These are phyloP conservation scores for Coemansia sp. DNA, from an alignment of 192 early-diverging fungal species.

Conservation along the genomic window DNA sequence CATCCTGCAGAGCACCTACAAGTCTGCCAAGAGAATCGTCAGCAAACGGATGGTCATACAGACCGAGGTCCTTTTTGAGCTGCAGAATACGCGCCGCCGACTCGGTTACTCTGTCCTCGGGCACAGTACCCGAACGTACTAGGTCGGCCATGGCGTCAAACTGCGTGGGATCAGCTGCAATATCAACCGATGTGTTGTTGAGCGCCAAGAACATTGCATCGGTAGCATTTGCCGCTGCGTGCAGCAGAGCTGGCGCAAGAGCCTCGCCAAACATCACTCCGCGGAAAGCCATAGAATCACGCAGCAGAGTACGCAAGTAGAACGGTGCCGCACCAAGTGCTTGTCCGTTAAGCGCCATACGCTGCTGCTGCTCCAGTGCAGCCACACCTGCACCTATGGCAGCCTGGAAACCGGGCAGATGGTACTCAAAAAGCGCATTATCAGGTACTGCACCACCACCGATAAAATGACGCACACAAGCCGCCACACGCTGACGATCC, in stretches of 20 bases:
- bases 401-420: constrained; percentile 55
- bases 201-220: constrained; percentile 52
- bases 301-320: constrained; percentile 51
- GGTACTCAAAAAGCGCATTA: constrained; percentile 54
- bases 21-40: constrained; percentile 21
- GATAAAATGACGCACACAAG: constrained; percentile 58
- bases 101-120: constrained; percentile 47
- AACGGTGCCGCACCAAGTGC: constrained; percentile 53
- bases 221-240: constrained; percentile 35
- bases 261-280: constrained; percentile 58
- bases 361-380: constrained; percentile 54
- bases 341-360: constrained; percentile 51
- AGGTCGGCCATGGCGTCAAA: constrained; percentile 44
- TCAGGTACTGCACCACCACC: constrained; percentile 39
- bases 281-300: constrained; percentile 53
- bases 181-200: constrained; percentile 54
- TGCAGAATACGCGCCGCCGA: constrained; percentile 55
- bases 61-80: constrained; percentile 61
- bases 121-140: constrained; percentile 32
- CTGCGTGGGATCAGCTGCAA: constrained; percentile 45
- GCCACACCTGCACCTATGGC: constrained; percentile 56
- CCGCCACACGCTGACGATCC: constrained; percentile 57
- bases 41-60: constrained; percentile 50
- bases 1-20: constrained; percentile 51
- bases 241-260: constrained; percentile 8